phyloP scores from a whole-genome alignment of 2,329 filamentous ascomycete species.

The Botryotinia globosa region DNA sequence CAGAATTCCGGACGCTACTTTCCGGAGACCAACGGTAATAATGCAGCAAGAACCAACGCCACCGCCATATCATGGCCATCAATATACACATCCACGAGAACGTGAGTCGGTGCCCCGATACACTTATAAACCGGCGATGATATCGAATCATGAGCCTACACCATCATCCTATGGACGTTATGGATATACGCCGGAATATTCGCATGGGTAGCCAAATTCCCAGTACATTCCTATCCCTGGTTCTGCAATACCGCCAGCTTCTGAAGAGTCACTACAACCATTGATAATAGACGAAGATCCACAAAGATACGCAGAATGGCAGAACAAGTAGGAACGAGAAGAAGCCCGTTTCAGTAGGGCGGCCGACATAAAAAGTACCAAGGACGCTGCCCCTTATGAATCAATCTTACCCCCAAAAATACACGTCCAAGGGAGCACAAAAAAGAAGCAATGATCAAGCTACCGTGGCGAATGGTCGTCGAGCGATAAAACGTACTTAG shows the following conservation, averaged over 20 bases:
- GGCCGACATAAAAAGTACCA: neutral
- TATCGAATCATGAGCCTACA: neutral
- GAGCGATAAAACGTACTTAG: neutral
- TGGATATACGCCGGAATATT: neutral
- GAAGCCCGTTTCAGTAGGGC: neutral
- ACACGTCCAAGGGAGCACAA: rapidly evolving
- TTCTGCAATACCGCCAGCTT: neutral
- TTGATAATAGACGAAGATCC: too few relatives aligned
- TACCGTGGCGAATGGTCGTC: rapidly evolving
- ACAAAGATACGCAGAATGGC: neutral
- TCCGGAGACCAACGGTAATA: neutral
- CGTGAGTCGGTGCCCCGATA: neutral
- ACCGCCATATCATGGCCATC: neutral
- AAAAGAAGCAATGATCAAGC: neutral
- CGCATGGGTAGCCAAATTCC: neutral
- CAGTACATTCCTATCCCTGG: neutral
- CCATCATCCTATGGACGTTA: neutral
- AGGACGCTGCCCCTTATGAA: neutral
- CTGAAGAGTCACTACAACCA: neutral
- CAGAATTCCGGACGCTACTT: neutral
- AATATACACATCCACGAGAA: neutral
- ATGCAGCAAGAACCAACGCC: neutral
- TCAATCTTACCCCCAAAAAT: neutral
- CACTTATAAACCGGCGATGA: neutral
- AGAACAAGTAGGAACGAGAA: neutral